These are phyloP conservation scores for Hirsutella minnesotensis DNA, from an alignment of 2,329 filamentous ascomycete species.

Conservation along the genomic window DNA sequence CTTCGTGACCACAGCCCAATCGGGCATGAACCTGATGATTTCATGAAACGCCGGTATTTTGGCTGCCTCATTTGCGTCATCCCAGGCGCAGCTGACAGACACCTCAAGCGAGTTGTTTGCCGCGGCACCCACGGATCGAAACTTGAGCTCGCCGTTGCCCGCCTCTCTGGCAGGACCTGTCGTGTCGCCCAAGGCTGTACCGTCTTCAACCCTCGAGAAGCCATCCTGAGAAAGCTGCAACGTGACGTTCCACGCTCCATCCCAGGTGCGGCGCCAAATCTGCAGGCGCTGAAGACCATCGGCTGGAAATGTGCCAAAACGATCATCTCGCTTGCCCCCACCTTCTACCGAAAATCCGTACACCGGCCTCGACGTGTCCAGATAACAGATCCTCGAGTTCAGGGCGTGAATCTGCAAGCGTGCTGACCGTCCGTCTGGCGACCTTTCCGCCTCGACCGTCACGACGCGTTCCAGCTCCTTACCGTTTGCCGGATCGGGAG, in stretches of 20 bases:
- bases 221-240: slow-evolving; percentile 12
- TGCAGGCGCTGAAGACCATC: slow-evolving; percentile 56
- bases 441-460: slow-evolving; percentile 33
- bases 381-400: slow-evolving; percentile 68
- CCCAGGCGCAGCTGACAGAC: slow-evolving; percentile 70
- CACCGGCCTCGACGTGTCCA: slow-evolving; percentile 61
- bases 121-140: slow-evolving; percentile 3
- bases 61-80: slow-evolving; percentile 62
- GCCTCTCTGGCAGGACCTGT: not conserved
- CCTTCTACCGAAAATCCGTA: slow-evolving; percentile 51
- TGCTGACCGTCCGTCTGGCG: slow-evolving; percentile 33
- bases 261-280: slow-evolving; percentile 76
- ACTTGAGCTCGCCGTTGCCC: slow-evolving; percentile 4
- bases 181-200: not conserved
- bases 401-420: slow-evolving; percentile 54
- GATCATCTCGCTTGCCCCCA: slow-evolving; percentile 44
- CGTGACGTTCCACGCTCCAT: slow-evolving; percentile 58
- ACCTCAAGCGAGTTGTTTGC: slow-evolving; percentile 37
- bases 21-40: slow-evolving; percentile 60
- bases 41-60: slow-evolving; percentile 79
- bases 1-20: slow-evolving; percentile 72
- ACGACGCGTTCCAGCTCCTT: slow-evolving; percentile 45
- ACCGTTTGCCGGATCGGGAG: slow-evolving; percentile 47
- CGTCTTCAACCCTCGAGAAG: not conserved
- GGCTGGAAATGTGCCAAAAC: slow-evolving; percentile 52